Evolutionary conservation across 75 land plant genomes (phyloP).

Genomic region (Sequoiadendron giganteum): DNA sequence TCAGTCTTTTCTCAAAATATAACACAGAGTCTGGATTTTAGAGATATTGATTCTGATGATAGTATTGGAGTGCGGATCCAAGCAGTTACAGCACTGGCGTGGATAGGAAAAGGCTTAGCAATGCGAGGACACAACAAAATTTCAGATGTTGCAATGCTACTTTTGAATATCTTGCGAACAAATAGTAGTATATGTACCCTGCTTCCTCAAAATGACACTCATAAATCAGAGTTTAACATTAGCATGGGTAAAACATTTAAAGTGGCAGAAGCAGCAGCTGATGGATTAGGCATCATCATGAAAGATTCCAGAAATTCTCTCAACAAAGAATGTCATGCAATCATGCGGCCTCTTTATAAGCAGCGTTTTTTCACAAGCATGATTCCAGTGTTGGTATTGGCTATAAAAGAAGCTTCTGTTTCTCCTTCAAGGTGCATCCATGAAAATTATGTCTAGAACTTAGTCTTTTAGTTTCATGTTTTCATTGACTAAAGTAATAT

Average conservation of each 20-base stretch:
- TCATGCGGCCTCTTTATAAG: slow-evolving; percentile 71
- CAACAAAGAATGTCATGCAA: slow-evolving; percentile 66
- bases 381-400: slow-evolving; percentile 53
- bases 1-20: not conserved
- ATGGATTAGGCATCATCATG: slow-evolving; percentile 63
- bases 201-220: not conserved
- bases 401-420: slow-evolving; percentile 40
- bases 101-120: slow-evolving; percentile 93
- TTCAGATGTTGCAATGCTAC: slow-evolving; percentile 48
- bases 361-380: slow-evolving; percentile 78
- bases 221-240: not conserved
- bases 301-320: slow-evolving; percentile 60
- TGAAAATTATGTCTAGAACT: not conserved
- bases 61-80: slow-evolving; percentile 19
- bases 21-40: not conserved
- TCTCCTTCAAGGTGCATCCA: slow-evolving; percentile 42
- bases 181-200: slow-evolving; percentile 3
- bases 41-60: not conserved
- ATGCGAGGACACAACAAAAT: slow-evolving; percentile 82
- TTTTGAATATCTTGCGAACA: slow-evolving; percentile 46
- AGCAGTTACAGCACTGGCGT: slow-evolving; percentile 59
- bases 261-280: slow-evolving; percentile 53
- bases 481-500: not conserved
- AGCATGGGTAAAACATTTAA: slow-evolving; percentile 15
- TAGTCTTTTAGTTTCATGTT: not conserved